Evolutionary conservation across 352 stramenopile genomes (phyloP), one percentile per base, ranked within the genome.

Genomic region (Pythium monospermum): DNA sequence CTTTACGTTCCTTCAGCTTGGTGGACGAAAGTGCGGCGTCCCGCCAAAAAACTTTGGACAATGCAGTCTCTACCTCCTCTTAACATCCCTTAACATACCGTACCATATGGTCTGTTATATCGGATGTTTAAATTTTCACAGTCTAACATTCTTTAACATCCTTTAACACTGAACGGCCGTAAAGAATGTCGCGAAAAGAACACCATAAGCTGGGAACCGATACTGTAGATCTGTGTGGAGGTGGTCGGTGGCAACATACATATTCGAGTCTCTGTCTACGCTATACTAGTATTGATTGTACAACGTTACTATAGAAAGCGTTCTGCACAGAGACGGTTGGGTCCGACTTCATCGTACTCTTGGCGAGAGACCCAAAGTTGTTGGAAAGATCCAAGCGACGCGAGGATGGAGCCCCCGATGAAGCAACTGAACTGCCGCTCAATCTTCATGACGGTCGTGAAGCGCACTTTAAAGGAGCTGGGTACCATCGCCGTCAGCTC

Each of bases 351-450:
- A 7, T 95, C 83, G 51, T 78, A 95, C 60, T 95, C 85, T 49
- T 66, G 66, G 56, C 85, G 87, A 21, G 85, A 93, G 54, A 94
- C 69, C 85, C 85, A 95, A 2, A 95, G 63, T 43, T 94, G 83
- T 69, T 95, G 83, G 60, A 95, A 95, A 5, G 83, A 92, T 7
- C 83, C 83, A 28, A 95, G 69, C 43, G 81, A 93, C 31, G 85
- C 85, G 23, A 95, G 66, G 47, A 95, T 92, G 42, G 79, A 92
- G 18, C 82, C 85, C 25, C 85, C 85, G 45, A 94, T 95, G 66
- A 92, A 95, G 48, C 78, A 76, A 41, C 81, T 94, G 39, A 94
- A 94, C 69, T 92, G 77, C 16, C 77, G 71, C 68, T 95, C 83
- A 57, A 94, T 71, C 60, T 87, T 84, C 49, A 76, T 85, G 16